phyloP scores from a whole-genome alignment of 225 moss, liverwort and hornwort genomes.

The Straminergon stramineum region DNA sequence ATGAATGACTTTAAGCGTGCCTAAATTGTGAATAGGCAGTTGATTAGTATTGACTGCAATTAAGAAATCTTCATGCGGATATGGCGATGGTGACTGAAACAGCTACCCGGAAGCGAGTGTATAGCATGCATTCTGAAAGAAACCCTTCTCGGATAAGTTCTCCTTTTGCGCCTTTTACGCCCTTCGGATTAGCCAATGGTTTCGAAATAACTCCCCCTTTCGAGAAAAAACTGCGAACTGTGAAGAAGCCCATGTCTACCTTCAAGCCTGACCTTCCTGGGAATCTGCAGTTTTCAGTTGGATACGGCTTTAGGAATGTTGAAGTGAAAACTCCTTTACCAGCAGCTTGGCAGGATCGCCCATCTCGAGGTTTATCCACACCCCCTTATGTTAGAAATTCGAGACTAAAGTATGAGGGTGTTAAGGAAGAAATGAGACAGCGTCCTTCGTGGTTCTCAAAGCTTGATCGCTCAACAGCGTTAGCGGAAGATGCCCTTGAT shows the following conservation, averaged over 20 bases:
- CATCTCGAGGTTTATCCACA: neutral
- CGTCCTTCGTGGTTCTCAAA: constrained; percentile 13
- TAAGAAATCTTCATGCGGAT: constrained; percentile 1
- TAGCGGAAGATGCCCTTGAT: constrained; percentile 49
- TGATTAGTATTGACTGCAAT: neutral
- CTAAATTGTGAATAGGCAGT: neutral
- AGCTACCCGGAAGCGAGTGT: constrained; percentile 32
- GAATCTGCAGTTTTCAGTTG: constrained; percentile 1
- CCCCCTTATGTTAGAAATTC: constrained; percentile 4
- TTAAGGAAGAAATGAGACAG: constrained; percentile 10
- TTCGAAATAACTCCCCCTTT: constrained; percentile 5
- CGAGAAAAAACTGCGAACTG: constrained; percentile 20
- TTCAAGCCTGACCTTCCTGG: constrained; percentile 8
- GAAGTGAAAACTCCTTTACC: constrained; percentile 19
- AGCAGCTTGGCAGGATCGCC: constrained; percentile 8
- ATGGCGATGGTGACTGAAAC: constrained; percentile 32
- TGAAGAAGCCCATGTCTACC: neutral
- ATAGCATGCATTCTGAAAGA: constrained; percentile 16
- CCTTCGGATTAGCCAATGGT: constrained; percentile 12
- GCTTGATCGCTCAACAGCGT: constrained; percentile 14
- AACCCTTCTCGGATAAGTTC: neutral
- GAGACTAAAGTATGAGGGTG: constrained; percentile 10
- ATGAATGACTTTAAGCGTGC: neutral
- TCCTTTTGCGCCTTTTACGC: constrained; percentile 4
- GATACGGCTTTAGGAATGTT: neutral